phyloP scores from a whole-genome alignment of 768 basidiomycete genomes.

The Leucogyrophana mollusca region DNA sequence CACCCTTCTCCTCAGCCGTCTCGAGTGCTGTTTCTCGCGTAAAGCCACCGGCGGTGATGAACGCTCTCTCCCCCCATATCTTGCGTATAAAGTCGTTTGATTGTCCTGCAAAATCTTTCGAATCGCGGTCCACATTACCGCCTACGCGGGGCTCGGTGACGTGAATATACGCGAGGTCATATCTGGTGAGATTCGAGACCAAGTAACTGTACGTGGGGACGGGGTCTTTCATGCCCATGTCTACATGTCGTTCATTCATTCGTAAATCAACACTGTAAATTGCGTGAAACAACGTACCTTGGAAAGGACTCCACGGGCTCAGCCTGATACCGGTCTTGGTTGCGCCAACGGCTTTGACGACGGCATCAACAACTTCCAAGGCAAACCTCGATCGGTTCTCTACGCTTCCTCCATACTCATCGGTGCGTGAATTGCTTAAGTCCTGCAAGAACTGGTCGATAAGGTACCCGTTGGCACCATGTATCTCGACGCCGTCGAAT shows the following conservation, averaged over 20 bases:
- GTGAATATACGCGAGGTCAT: constrained; percentile 52
- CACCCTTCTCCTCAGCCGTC: constrained; percentile 31
- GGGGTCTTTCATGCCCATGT: constrained; percentile 56
- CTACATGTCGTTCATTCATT: constrained; percentile 19
- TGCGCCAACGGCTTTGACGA: constrained; percentile 50
- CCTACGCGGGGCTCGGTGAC: constrained; percentile 39
- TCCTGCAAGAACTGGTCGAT: constrained; percentile 64
- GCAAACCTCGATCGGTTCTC: constrained; percentile 58
- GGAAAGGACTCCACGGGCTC: constrained; percentile 51
- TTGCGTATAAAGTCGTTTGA: constrained; percentile 44
- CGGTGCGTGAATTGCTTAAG: constrained; percentile 54
- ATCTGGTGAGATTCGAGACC: constrained; percentile 36
- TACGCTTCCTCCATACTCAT: constrained; percentile 67
- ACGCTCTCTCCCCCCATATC: constrained; percentile 40
- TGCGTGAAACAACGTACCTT: constrained; percentile 26
- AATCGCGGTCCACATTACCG: neutral
- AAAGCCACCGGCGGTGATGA: constrained; percentile 47
- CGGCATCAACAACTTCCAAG: constrained; percentile 52
- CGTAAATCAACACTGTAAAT: constrained; percentile 12
- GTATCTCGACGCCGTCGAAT: constrained; percentile 48
- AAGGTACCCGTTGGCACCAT: constrained; percentile 44
- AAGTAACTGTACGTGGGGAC: constrained; percentile 54
- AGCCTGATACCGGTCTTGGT: constrained; percentile 55
- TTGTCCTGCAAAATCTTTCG: constrained; percentile 7
- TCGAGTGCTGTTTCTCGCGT: constrained; percentile 37